phyloP scores from a whole-genome alignment of 495 filamentous ascomycete species.

The Eremomyces bilateralis region DNA sequence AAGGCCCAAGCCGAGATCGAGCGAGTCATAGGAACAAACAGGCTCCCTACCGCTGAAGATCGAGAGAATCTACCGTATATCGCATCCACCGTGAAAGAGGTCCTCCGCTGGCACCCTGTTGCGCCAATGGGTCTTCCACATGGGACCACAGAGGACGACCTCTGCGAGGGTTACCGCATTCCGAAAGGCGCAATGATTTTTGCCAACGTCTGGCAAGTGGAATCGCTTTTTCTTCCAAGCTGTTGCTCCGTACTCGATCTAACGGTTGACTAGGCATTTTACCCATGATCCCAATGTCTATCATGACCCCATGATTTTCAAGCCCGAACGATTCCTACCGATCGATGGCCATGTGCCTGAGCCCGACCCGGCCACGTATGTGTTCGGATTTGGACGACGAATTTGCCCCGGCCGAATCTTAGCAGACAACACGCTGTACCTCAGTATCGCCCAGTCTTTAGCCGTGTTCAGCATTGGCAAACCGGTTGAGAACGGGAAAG shows the following conservation, averaged over 20 bases:
- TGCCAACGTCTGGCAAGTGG: conserved; percentile 5
- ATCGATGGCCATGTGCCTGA: neutral
- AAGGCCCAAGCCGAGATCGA: conserved; percentile 18
- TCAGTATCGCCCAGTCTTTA: conserved; percentile 3
- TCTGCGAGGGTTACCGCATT: conserved; percentile 5
- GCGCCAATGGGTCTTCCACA: conserved; percentile 8
- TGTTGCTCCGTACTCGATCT: neutral
- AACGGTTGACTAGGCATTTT: neutral
- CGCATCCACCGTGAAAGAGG: conserved; percentile 17
- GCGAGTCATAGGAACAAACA: conserved; percentile 15
- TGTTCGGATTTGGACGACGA: conserved; percentile 3
- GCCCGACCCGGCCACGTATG: neutral
- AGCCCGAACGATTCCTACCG: neutral
- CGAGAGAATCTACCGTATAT: conserved; percentile 14
- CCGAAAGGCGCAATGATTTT: conserved; percentile 6
- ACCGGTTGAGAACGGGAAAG: neutral
- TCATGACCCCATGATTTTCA: neutral
- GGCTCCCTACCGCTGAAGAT: conserved; percentile 16
- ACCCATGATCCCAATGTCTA: conserved; percentile 1
- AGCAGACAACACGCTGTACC: neutral
- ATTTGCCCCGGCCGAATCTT: conserved; percentile 4
- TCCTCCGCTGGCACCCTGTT: conserved; percentile 21
- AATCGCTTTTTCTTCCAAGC: conserved; percentile 1
- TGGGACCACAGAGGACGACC: neutral
- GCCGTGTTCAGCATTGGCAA: conserved; percentile 2